These are phyloP conservation scores for Stereum hirsutum DNA, from an alignment of 1,284 basidiomycete genomes.

Conservation along the genomic window DNA sequence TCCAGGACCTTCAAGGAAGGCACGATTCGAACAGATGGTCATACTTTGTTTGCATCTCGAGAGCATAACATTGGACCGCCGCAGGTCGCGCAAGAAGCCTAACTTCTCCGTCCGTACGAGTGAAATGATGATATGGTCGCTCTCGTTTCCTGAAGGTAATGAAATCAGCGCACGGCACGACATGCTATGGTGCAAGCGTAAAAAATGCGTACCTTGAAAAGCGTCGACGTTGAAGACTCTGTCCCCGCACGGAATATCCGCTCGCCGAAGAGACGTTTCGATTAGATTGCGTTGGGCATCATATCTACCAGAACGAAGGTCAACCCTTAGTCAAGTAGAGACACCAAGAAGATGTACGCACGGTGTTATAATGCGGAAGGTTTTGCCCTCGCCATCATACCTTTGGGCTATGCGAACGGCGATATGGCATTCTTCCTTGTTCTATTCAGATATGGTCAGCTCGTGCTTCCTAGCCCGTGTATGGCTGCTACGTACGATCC, in stretches of 20 bases:
- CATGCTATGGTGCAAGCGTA: background rate
- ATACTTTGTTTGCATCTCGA: conserved; percentile 58
- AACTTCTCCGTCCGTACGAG: conserved; percentile 35
- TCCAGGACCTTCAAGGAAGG: conserved; percentile 42
- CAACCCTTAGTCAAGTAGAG: too few relatives aligned
- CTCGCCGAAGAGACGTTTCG: conserved; percentile 27
- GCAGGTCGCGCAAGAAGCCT: conserved; percentile 37
- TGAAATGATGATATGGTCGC: conserved; percentile 52
- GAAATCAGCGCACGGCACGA: background rate
- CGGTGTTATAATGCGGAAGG: conserved; percentile 40
- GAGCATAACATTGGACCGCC: conserved; percentile 63
- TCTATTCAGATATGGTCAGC: conserved; percentile 9
- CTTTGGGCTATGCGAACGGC: conserved; percentile 14
- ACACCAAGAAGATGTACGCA: too few relatives aligned
- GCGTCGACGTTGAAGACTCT: conserved; percentile 46
- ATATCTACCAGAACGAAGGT: too few relatives aligned
- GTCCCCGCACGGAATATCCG: conserved; percentile 28
- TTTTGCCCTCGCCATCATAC: conserved; percentile 31
- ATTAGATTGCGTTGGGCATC: conserved; percentile 40
- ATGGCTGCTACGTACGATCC: conserved; percentile 30
- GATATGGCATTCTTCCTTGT: conserved; percentile 16
- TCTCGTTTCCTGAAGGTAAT: conserved; percentile 31
- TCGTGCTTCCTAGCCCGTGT: too few relatives aligned
- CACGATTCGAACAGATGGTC: conserved; percentile 50
- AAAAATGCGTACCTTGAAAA: conserved; percentile 24